Conservation (phyloP, 306 rosid genomes). For the Rosa multiflora region DNA sequence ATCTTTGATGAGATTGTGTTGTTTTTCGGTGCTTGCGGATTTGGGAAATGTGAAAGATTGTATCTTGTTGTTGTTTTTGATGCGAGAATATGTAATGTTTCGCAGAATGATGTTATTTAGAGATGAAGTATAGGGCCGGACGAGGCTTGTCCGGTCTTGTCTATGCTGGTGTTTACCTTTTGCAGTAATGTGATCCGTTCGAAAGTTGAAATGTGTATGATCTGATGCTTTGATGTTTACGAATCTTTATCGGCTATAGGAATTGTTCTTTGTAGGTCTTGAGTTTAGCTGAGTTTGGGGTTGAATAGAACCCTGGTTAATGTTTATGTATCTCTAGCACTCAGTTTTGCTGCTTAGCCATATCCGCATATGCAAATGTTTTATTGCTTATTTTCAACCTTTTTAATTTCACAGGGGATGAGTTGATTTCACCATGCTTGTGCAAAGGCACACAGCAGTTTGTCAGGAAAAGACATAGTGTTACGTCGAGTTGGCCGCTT, state of each 20-base stretch:
- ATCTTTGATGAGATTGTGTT: no score
- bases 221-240: not conserved
- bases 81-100: not conserved
- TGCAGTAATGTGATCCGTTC: not conserved
- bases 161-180: no score
- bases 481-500: no score
- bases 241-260: not conserved
- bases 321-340: not conserved
- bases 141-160: no score
- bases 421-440: constrained; percentile 95
- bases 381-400: constrained; percentile 14
- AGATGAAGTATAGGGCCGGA: no score
- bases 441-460: constrained; percentile 99
- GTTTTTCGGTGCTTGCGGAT: not conserved
- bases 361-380: not conserved
- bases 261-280: not conserved
- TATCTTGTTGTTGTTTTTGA: not conserved
- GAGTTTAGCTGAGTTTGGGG: not conserved
- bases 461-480: constrained; percentile 29
- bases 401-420: constrained; percentile 65
- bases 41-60: not conserved
- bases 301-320: not conserved
- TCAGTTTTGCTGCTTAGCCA: constrained; percentile 1
- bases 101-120: not conserved
- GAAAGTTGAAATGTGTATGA: not conserved